These are phyloP conservation scores for Fraxinus latifolia DNA, from an alignment of 305 asterid genomes.

Conservation along the genomic window DNA sequence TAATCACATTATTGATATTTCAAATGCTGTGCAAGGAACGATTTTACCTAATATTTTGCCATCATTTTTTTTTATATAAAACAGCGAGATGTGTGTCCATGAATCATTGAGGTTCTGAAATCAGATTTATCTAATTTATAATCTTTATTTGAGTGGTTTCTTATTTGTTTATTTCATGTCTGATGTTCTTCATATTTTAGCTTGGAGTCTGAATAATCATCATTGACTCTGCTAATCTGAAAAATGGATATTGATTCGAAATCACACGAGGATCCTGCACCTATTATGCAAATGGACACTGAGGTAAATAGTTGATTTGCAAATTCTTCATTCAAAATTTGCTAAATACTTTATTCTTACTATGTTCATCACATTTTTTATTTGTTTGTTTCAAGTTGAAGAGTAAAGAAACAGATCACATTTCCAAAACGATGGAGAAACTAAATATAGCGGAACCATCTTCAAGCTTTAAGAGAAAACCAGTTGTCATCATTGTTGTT, in stretches of 20 bases:
- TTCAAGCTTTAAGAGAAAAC: conserved; percentile 66
- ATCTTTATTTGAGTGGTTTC: background rate
- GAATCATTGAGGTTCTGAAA: background rate
- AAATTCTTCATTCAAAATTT: conserved; percentile 6
- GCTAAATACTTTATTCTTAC: background rate
- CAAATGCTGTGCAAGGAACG: background rate
- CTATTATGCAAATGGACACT: conserved; percentile 34
- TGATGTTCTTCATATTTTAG: background rate
- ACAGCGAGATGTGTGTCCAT: background rate
- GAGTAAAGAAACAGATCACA: conserved; percentile 42
- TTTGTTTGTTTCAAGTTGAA: conserved; percentile 24
- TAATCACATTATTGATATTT: background rate
- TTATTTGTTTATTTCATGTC: background rate
- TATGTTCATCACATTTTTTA: background rate
- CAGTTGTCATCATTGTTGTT: conserved; percentile 72
- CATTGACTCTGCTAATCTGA: conserved; percentile 13
- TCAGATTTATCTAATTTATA: background rate
- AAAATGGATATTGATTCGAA: conserved; percentile 54
- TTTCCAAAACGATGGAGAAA: conserved; percentile 59
- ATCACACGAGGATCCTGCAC: conserved; percentile 34
- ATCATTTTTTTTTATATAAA: background rate
- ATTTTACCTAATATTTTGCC: background rate
- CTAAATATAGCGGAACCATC: conserved; percentile 58
- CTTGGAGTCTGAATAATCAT: conserved; percentile 12
- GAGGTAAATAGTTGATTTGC: conserved; percentile 33